Base-by-base conservation (phyloP, 108 stramenopile species). In the Chaetoceros tenuissimus region DNA sequence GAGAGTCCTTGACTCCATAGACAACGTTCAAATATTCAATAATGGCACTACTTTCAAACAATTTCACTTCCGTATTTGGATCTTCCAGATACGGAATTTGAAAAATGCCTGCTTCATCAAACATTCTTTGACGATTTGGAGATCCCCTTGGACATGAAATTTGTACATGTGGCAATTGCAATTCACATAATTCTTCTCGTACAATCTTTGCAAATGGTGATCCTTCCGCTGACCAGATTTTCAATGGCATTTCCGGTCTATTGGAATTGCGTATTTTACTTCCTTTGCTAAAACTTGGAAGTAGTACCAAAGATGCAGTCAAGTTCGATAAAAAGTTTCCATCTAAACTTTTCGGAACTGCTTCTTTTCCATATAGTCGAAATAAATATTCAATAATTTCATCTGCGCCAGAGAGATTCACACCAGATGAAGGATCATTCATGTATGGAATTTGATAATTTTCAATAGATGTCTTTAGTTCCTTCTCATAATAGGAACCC, bases 81-180 rank as follows among this genome's bases (percentile, higher is more conserved):
- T 88, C 86, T 54, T 75, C 73, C 63, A 84, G 59, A 54, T 74
- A 84, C 2, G 86, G 86, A 16, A 79, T 66, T 52, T 73, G 72
- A 24, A 73, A 67, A 1, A 55, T 43, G n/a, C n/a, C n/a, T 20
- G 56, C 63, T 53, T 63, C 5, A 2, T 55, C 40, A 18, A 49
- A 57, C 26, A 73, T n/a, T 19, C 7, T 20, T 49, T 67, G 59
- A 31, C 72, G 72, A 63, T 73, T 73, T 2, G 62, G 56, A 59
- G 59, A 60, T 7, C 72, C 72, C 3, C 72, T 60, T 2, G 72
- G 67, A 25, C 60, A 63, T 16, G 26, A 68, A 3, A 73, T 55
- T 1, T 63, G 46, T 2, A 48, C 65, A 46, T 72, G 62, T 54
- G 25, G 50, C 24, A 73, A 24, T 49, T 64, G 62, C 48, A 68